Evolutionary conservation across 2,329 filamentous ascomycete genomes (phyloP).

Genomic region (Alternaria triticimaculans): DNA sequence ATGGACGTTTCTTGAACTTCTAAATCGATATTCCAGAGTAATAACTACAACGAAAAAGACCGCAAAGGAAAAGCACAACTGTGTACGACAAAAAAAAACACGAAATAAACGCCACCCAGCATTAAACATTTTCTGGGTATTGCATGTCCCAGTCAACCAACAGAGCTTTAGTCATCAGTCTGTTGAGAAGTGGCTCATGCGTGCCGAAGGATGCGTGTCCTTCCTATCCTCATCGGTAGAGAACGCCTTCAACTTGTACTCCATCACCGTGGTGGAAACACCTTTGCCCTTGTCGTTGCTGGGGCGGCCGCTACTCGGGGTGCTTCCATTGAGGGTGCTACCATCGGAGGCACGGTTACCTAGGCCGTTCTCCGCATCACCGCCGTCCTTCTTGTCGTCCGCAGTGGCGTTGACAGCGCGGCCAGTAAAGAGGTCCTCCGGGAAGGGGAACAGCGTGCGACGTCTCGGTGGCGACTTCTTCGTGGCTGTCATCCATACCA

Average conservation of each 20-base stretch:
- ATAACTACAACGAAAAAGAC: background rate
- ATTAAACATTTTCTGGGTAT: background rate
- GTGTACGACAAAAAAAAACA: background rate
- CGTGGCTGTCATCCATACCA: slow-evolving; percentile 47
- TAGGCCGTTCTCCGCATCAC: background rate
- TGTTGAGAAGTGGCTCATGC: background rate
- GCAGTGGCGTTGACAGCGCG: slow-evolving; percentile 12
- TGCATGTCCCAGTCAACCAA: background rate
- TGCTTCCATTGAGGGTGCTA: background rate
- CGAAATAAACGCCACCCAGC: background rate
- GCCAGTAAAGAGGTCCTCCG: slow-evolving; percentile 22
- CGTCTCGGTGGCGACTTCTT: slow-evolving; percentile 44
- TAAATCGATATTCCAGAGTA: background rate
- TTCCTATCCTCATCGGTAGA: background rate
- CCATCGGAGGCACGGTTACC: background rate
- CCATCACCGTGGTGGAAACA: background rate
- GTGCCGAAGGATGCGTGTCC: background rate
- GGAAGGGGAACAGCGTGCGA: slow-evolving; percentile 44
- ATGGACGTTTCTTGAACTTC: background rate
- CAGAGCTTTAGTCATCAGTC: background rate
- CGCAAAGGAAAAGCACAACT: background rate
- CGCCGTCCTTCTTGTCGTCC: background rate
- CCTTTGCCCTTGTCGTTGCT: slow-evolving; percentile 1
- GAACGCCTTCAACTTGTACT: slow-evolving; percentile 2
- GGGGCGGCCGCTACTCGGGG: background rate